phyloP scores from a whole-genome alignment of 176 grass and related monocot species.

The Tillandsia leiboldiana region DNA sequence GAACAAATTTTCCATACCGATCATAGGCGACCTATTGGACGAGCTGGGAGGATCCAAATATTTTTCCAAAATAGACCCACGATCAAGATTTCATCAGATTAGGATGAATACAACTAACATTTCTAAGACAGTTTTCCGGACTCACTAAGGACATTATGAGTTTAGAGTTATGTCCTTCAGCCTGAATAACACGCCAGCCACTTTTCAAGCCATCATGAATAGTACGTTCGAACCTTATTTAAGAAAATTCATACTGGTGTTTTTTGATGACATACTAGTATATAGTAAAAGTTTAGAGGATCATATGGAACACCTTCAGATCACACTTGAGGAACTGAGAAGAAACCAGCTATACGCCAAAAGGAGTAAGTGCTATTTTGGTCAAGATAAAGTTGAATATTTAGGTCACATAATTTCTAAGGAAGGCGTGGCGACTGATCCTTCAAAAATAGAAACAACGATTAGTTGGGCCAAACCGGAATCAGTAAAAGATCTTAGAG shows the following conservation, averaged over 20 bases:
- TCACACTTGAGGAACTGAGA: background rate
- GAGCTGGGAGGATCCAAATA: background rate
- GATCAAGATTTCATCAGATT: background rate
- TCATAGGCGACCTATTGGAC: background rate
- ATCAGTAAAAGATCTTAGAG: background rate
- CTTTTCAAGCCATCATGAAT: background rate
- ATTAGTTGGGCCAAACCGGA: background rate
- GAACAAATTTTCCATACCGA: background rate
- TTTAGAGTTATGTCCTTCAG: constrained; percentile 1
- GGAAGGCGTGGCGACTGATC: background rate
- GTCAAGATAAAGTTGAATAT: background rate
- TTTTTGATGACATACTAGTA: background rate
- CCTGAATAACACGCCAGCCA: background rate
- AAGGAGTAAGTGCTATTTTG: background rate
- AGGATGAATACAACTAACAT: background rate
- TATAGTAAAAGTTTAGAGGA: background rate
- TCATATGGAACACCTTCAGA: background rate
- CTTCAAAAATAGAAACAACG: background rate
- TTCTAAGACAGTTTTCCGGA: background rate
- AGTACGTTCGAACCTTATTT: background rate
- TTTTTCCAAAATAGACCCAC: constrained; percentile 1
- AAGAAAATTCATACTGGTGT: background rate
- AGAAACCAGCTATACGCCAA: background rate
- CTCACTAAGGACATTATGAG: constrained; percentile 6
- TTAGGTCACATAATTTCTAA: background rate